Evolutionary conservation across 129 eudicot genomes (phyloP), one percentile per base, ranked within the genome.

Genomic region (Dittrichia graveolens): DNA sequence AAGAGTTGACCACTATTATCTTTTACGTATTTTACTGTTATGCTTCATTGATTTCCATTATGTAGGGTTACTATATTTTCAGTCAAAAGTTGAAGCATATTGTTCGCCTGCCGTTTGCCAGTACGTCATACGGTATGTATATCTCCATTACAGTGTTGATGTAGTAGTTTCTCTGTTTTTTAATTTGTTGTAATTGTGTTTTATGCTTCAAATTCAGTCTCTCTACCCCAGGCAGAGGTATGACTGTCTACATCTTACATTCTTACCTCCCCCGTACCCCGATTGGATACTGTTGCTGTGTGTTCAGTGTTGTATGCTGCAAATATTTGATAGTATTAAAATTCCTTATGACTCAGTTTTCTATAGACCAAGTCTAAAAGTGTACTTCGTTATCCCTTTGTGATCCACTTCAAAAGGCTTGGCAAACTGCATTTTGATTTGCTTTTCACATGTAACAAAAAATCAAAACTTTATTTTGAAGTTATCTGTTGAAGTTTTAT

Each of bases 31-130:
- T 35, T 24, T 24, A 24, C 31, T 24, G 31, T 24, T 24, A 24
- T 24, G 31, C 31, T 74, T 72, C 72, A 78, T 69, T 57, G 34
- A 47, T 66, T 46, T 73, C 54, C 41, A 34, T 74, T 71, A 77
- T 87, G 76, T 67, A 95, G 99, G 99, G 99, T 53, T 95, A 95
- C 86, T 95, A 91, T 79, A 82, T 86, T 38, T 88, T 88, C 82
- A 95, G 99, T 86, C 97, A 90, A 78, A 95, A 83, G 79, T 65
- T 95, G 91, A 95, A 95, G 91, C 97, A 85, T 73, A 81, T 95
- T 72, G 69, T 95, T 72, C 95, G 97, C 73, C 82, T 95, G 41
- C 99, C 99, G 46, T 91, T 95, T 67, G 91, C 99, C 57, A 64
- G 91, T 55, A 75, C 80, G 42, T 82, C 99, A 46, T 95, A 95